A percentile compares a stretch with the other conserved stretches of the same genome.
Conservation (phyloP, 164 flowering plant species). For the Nelumbo lutea region DNA sequence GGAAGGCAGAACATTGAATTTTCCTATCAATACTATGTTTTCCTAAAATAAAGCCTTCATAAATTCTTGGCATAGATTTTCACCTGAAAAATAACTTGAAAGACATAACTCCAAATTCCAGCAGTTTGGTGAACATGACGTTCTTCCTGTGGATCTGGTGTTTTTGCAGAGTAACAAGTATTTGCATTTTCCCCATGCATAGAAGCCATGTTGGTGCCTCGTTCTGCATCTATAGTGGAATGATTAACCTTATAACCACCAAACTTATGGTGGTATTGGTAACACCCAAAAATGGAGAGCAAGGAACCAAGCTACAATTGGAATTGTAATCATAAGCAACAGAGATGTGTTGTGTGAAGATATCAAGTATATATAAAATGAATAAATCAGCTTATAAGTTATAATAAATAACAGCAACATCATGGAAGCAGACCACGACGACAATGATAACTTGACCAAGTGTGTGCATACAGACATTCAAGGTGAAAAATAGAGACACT, state of each 20-base stretch:
- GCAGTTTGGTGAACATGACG: conserved; percentile 36
- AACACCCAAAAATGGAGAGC: conserved; percentile 72
- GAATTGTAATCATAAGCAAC: conserved; percentile 12
- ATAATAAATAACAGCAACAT: background rate
- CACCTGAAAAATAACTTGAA: conserved; percentile 89
- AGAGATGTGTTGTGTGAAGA: background rate
- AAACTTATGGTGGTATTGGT: conserved; percentile 38
- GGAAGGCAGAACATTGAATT: background rate
- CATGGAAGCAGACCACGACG: background rate
- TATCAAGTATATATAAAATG: background rate
- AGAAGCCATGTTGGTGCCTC: conserved; percentile 28
- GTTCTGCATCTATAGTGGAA: conserved; percentile 47
- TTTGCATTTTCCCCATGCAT: conserved; percentile 18
- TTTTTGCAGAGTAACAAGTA: conserved; percentile 17
- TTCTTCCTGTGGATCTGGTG: conserved; percentile 14
- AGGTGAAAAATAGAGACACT: no score
- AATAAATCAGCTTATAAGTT: background rate
- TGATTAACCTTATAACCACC: conserved; percentile 35
- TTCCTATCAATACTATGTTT: background rate
- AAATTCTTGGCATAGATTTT: background rate
- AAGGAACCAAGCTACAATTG: conserved; percentile 65
- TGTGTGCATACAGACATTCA: no score
- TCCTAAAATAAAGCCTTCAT: background rate
- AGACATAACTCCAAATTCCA: conserved; percentile 58
- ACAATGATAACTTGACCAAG: no score